Percentiles rank a stretch among this genome's conserved stretches.
phyloP scores from a whole-genome alignment of 2,329 filamentous ascomycete species.

The Cladophialophora immunda region DNA sequence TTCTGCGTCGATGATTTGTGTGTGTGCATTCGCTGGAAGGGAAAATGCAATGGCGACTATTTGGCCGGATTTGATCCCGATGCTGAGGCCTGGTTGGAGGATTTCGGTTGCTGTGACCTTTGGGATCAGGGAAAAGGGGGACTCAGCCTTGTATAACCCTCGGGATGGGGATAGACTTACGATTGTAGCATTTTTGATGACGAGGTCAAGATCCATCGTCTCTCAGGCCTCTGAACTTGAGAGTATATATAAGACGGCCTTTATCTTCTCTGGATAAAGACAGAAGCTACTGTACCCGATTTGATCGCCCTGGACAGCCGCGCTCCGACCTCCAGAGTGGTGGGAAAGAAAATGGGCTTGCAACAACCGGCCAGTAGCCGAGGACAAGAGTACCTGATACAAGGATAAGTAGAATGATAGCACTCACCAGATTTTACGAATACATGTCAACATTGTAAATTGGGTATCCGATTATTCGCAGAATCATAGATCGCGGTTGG shows the following conservation, averaged over 20 bases:
- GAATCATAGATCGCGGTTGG: not conserved
- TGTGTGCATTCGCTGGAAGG: slow-evolving; percentile 47
- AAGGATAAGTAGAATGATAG: not conserved
- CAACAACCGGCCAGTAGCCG: not conserved
- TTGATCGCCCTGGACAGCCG: not conserved
- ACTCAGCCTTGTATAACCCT: slow-evolving; percentile 30
- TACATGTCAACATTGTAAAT: not conserved
- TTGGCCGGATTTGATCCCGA: slow-evolving; percentile 58
- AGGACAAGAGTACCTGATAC: not conserved
- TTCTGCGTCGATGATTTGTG: slow-evolving; percentile 55
- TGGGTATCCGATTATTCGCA: not conserved
- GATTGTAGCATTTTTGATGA: slow-evolving; percentile 54
- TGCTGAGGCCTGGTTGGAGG: slow-evolving; percentile 53
- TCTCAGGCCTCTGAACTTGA: not conserved
- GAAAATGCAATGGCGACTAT: slow-evolving; percentile 55
- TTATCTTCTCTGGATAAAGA: not conserved
- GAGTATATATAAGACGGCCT: not conserved
- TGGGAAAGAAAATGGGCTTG: not conserved
- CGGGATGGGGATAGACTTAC: slow-evolving; percentile 40
- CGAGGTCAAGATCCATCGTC: slow-evolving; percentile 47
- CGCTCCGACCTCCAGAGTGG: not conserved
- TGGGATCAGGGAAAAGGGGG: not conserved
- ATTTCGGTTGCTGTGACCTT: slow-evolving; percentile 59
- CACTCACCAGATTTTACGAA: not conserved
- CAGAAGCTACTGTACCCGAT: not conserved